phyloP scores from a whole-genome alignment of 2,329 filamentous ascomycete genomes.

The Penicillium vulpinum region DNA sequence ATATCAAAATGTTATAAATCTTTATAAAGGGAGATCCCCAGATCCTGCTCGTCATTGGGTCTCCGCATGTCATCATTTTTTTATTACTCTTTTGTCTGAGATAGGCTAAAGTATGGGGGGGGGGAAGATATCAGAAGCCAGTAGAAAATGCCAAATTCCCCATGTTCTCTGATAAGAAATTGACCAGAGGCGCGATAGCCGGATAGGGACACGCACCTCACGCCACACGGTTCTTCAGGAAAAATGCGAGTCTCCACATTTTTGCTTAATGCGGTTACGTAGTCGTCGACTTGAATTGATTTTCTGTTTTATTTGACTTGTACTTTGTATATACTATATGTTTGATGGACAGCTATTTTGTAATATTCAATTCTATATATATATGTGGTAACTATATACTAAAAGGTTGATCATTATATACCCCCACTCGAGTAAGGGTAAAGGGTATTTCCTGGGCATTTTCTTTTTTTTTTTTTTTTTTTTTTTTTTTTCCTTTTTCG shows the following conservation, averaged over 20 bases:
- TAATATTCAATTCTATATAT: background rate
- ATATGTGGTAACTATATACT: background rate
- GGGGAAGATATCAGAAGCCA: constrained; percentile 1
- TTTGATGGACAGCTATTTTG: too few relatives aligned
- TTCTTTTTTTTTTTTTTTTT: constrained; percentile 7
- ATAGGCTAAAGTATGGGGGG: background rate
- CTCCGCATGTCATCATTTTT: constrained; percentile 17
- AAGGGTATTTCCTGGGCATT: too few relatives aligned
- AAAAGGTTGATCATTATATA: background rate
- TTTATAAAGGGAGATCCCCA: background rate
- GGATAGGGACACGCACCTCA: constrained; percentile 28
- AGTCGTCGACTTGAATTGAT: too few relatives aligned
- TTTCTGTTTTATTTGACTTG: background rate
- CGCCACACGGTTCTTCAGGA: constrained; percentile 25
- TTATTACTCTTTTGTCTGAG: constrained; percentile 3
- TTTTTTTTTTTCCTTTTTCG: constrained; percentile 10
- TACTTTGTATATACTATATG: background rate
- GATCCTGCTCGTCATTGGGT: constrained; percentile 11
- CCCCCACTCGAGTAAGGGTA: background rate
- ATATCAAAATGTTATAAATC: background rate
- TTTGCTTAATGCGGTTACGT: constrained; percentile 7
- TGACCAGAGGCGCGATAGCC: constrained; percentile 26
- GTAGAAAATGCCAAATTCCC: background rate
- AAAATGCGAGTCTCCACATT: constrained; percentile 20
- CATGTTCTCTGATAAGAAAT: constrained; percentile 12